A percentile compares a stretch with the other conserved stretches of the same genome.
Conservation (phyloP, 2,329 filamentous ascomycete species). For the Colletotrichum plurivorum region DNA sequence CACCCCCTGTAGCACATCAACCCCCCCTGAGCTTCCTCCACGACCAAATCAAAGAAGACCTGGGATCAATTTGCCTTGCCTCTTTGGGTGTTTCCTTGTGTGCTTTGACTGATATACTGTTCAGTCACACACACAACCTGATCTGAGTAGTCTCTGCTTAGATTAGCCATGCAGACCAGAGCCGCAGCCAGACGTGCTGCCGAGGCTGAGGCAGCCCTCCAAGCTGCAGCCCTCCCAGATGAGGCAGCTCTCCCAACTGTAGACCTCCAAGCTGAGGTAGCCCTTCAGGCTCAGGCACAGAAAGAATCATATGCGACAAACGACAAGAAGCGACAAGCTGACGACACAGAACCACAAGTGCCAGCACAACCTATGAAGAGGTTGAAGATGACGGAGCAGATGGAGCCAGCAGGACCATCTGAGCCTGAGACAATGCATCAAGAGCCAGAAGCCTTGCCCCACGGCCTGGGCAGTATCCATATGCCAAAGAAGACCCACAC, state of each 20-base stretch:
- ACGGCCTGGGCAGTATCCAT: conserved; percentile 40
- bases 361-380: not conserved
- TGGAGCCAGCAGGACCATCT: too few species aligned
- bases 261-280: not conserved
- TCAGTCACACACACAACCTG: too few species aligned
- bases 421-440: not conserved
- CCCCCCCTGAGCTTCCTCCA: too few species aligned
- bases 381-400: not conserved
- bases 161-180: conserved; percentile 17
- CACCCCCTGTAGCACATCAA: too few species aligned
- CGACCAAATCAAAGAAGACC: too few species aligned
- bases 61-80: too few species aligned
- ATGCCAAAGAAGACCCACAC: not conserved
- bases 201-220: not conserved
- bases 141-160: too few species aligned
- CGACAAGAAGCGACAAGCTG: not conserved
- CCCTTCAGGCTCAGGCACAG: too few species aligned
- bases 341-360: not conserved
- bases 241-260: too few species aligned
- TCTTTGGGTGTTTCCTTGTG: too few species aligned
- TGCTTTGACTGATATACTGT: too few species aligned
- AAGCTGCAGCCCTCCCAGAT: too few species aligned
- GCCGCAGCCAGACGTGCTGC: conserved; percentile 12
- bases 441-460: conserved; percentile 20
- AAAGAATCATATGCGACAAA: not conserved